Evolutionary conservation across 805 yeast genomes (phyloP), one percentile per base, ranked within the genome.

Genomic region (Schizosaccharomyces cryophilus): DNA sequence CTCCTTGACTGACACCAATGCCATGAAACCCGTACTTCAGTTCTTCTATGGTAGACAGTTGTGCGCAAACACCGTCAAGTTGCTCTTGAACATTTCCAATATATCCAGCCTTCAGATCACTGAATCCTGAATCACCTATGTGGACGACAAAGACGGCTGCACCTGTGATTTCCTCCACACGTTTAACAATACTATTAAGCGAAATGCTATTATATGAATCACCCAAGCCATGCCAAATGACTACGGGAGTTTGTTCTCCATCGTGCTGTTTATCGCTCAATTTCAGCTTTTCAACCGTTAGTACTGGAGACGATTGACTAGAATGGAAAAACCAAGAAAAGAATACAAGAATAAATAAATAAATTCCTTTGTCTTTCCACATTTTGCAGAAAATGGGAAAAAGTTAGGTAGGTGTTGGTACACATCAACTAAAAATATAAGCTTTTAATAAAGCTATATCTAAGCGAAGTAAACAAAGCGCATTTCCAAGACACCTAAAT

Each of bases 181-280:
- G 35, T 17, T 51, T 17, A 15, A 17, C n/a, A 51, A 51, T 29
- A 11, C 26, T 13, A 1, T 17, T 21, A 4, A 51, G 13, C 13
- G 30, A 17, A 29, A 29, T 17, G 26, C 56, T 51, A 66, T 83
- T 77, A 67, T 81, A 85, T 11, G 78, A 75, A 68, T 85, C 95
- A 0, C 94, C 93, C 70, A 86, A 75, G 0, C 95, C 95, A 66
- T 85, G 95, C 94, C 94, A 85, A 51, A 86, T 67, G 1, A 85
- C 87, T 2, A 85, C 75, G 0, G 87, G 84, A 26, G 64, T 64
- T 56, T 45, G 51, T 11, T 45, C 17, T 19, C 26, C 21, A 45
- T n/a, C 51, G 13, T 24, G 26, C 26, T 45, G 26, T 19, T 45
- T 45, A 17, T 19, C 26, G 11, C 11, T 24, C 26, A 45, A 5